Percentiles rank a stretch among this genome's conserved stretches.
Conservation (phyloP, 192 early-diverging fungal genomes). For the Backusella macrospora region DNA sequence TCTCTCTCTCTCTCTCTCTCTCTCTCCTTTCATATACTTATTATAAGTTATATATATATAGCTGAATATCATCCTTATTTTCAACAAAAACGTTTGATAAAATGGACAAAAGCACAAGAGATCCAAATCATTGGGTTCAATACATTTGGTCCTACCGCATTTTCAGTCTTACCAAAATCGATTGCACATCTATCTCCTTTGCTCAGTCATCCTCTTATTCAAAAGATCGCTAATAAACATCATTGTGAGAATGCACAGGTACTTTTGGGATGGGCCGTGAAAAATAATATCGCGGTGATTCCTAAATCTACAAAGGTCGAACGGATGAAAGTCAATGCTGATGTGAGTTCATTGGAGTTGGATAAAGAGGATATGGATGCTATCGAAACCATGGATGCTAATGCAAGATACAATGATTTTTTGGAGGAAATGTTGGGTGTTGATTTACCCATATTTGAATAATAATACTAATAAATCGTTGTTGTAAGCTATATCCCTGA, state of each 20-base stretch:
- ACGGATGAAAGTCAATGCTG: conserved; percentile 58
- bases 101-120: conserved; percentile 55
- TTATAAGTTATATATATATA: background rate
- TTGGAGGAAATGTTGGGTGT: too few relatives aligned
- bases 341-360: conserved; percentile 49
- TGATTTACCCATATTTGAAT: too few relatives aligned
- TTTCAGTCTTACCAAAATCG: conserved; percentile 41
- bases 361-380: conserved; percentile 49
- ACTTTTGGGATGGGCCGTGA: conserved; percentile 64
- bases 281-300: conserved; percentile 65
- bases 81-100: conserved; percentile 63
- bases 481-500: too few relatives aligned
- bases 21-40: background rate
- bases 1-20: too few relatives aligned
- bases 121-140: conserved; percentile 77
- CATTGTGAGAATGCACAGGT: conserved; percentile 57
- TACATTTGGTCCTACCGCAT: conserved; percentile 60
- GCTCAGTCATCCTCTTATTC: conserved; percentile 49
- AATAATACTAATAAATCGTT: too few relatives aligned
- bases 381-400: conserved; percentile 48
- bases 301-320: conserved; percentile 62
- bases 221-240: conserved; percentile 54
- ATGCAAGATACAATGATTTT: conserved; percentile 48
- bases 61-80: conserved; percentile 78
- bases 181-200: conserved; percentile 37